Conservation (phyloP, 768 basidiomycete genomes). For the Hypholoma sublateritium region DNA sequence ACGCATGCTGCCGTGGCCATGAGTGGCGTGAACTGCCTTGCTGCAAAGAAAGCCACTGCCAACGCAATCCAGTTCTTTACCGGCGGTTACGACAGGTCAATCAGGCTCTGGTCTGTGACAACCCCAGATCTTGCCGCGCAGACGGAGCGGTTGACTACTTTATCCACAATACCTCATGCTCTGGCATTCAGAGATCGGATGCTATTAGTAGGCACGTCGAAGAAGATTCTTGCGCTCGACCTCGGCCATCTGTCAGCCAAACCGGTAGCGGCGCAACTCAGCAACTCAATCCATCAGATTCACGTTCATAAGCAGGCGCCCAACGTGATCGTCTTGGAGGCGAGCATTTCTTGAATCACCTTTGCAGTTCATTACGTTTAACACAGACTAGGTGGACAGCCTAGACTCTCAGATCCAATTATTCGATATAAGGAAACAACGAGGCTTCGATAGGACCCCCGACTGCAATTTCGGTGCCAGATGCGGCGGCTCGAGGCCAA, state of each 20-base stretch:
- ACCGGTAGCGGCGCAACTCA: constrained; percentile 30
- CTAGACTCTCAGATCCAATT: constrained; percentile 49
- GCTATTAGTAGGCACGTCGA: constrained; percentile 36
- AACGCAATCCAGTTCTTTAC: constrained; percentile 39
- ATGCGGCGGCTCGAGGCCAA: constrained; percentile 17
- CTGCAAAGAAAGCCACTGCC: constrained; percentile 28
- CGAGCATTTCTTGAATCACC: constrained; percentile 24
- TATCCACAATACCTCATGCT: constrained; percentile 31
- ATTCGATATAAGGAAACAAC: constrained; percentile 43
- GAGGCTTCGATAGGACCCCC: constrained; percentile 37
- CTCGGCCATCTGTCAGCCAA: constrained; percentile 32
- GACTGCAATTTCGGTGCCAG: constrained; percentile 45
- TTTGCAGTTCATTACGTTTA: constrained; percentile 13
- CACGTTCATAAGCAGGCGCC: constrained; percentile 44
- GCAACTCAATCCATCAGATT: constrained; percentile 41
- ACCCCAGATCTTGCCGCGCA: constrained; percentile 10
- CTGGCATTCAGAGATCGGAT: constrained; percentile 36
- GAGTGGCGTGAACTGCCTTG: constrained; percentile 39
- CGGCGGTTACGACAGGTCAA: constrained; percentile 45
- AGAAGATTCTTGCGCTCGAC: constrained; percentile 34
- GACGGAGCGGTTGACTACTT: constrained; percentile 18
- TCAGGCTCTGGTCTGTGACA: constrained; percentile 40
- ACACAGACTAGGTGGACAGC: constrained; percentile 41
- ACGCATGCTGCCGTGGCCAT: not conserved
- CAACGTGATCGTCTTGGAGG: constrained; percentile 48